phyloP scores from a whole-genome alignment of 2,329 filamentous ascomycete species.

The Aspergillus jensenii region DNA sequence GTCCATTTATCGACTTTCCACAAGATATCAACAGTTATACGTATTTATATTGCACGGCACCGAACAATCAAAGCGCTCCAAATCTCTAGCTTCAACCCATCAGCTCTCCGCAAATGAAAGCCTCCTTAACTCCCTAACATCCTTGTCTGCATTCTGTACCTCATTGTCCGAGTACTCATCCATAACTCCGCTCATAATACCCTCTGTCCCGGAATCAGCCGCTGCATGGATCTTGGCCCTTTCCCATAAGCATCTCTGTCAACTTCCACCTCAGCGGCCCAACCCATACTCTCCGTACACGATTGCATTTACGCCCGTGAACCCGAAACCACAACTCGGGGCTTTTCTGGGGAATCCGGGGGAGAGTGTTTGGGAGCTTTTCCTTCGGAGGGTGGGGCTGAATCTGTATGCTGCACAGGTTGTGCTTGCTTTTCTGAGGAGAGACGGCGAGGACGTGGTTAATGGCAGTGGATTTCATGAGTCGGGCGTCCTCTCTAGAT shows the following conservation, averaged over 20 bases:
- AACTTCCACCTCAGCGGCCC: background rate
- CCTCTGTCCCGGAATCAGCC: constrained; percentile 38
- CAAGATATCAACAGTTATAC: constrained; percentile 66
- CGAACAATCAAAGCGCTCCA: constrained; percentile 7
- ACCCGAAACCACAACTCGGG: constrained; percentile 7
- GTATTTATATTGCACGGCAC: constrained; percentile 60
- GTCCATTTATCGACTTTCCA: constrained; percentile 53
- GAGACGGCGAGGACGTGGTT: constrained; percentile 11
- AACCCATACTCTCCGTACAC: background rate
- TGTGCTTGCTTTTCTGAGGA: constrained; percentile 46
- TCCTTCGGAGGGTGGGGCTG: constrained; percentile 64
- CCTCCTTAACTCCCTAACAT: constrained; percentile 17
- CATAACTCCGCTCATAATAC: constrained; percentile 17
- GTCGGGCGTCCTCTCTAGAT: constrained; percentile 37
- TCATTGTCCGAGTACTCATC: constrained; percentile 15
- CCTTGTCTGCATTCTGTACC: constrained; percentile 26
- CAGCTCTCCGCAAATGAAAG: constrained; percentile 10
- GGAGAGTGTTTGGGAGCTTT: constrained; percentile 68
- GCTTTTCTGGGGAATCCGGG: constrained; percentile 42
- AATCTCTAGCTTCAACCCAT: constrained; percentile 20
- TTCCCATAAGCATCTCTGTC: constrained; percentile 49
- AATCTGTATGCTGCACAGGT: constrained; percentile 72
- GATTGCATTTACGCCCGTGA: constrained; percentile 12
- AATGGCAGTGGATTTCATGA: background rate
- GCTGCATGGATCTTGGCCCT: constrained; percentile 56